phyloP scores from a whole-genome alignment of 768 basidiomycete genomes.

The Baorangia bicolor region DNA sequence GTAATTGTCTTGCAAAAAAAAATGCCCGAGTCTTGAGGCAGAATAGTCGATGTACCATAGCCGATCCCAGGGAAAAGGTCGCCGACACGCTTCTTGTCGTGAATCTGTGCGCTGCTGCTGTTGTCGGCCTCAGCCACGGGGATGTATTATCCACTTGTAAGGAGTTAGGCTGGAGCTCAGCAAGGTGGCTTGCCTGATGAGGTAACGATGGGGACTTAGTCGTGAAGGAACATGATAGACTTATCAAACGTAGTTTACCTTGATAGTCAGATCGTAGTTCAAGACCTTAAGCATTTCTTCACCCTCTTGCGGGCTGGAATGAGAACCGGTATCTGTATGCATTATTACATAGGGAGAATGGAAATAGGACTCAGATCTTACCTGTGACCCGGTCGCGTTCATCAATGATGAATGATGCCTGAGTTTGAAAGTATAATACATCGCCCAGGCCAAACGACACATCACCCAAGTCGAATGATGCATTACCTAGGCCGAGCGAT shows the following conservation, averaged over 20 bases:
- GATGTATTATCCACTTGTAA: conserved; percentile 55
- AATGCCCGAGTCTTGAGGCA: neutral
- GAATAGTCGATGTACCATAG: conserved; percentile 46
- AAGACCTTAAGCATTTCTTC: conserved; percentile 48
- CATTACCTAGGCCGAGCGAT: no score
- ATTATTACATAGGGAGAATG: no score
- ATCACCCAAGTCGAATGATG: no score
- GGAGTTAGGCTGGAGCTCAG: conserved; percentile 48
- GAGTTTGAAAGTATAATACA: no score
- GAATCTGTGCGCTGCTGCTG: conserved; percentile 41
- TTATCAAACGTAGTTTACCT: conserved; percentile 24
- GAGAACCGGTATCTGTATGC: no score
- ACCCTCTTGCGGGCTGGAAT: conserved; percentile 50
- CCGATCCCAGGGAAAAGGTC: conserved; percentile 55
- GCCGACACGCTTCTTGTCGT: conserved; percentile 50
- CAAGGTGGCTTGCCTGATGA: conserved; percentile 50
- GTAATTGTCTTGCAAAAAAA: conserved; percentile 53
- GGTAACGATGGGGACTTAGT: neutral
- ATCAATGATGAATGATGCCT: no score
- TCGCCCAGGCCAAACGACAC: no score
- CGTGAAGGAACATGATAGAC: neutral
- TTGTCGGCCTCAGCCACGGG: conserved; percentile 43
- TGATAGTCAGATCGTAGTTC: conserved; percentile 45
- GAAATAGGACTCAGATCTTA: no score
- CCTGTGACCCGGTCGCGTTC: no score